Base-by-base conservation (phyloP, 2,329 filamentous ascomycete species). In the Elsinoe arachidis region DNA sequence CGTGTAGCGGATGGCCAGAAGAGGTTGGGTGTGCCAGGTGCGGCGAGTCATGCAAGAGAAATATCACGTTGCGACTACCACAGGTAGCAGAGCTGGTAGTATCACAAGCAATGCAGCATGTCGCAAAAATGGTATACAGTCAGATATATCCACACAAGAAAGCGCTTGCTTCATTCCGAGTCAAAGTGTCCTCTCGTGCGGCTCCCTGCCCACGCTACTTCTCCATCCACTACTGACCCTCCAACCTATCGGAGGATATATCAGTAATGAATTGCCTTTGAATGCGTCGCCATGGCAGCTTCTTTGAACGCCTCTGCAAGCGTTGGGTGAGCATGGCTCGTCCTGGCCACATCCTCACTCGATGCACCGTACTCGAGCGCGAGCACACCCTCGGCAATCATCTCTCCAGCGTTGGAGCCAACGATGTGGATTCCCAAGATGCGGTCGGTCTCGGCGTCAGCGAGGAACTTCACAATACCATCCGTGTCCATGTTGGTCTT, bases 401-500 rank as follows among this genome's bases (percentile, higher is more conserved):
- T 97, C 81, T 99, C 93, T 69, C 93, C 93, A 43, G 93, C 93
- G 72, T 93, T 93, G 66, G 93, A 82, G 60, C 93, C 93, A 67
- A 99, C 86, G 74, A 99, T 97, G 80, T 99, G 93, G 63, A 96
- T 86, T 64, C 93, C 93, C 62, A 99, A 80, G 65, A 99, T 87
- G 65, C 93, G 84, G 76, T 99, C 93, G 35, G 93, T 99, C 81
- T 97, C 88, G 54, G 90, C 90, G 72, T 99, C 93, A 37, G 91
- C 86, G 61, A 99, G 80, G 78, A 99, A 95, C 82, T 99, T 99
- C 67, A 99, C 93, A 74, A 96, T 78, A 66, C 93, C 93, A 59
- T 99, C 93, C 35, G 88, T 88, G 71, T 99, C 93, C 65, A 95
- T 80, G 80, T 97, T 99, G 71, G 93, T 99, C 87, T 97, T 99